Evolutionary conservation across 805 yeast genomes (phyloP).

Genomic region (Candida michaelii): DNA sequence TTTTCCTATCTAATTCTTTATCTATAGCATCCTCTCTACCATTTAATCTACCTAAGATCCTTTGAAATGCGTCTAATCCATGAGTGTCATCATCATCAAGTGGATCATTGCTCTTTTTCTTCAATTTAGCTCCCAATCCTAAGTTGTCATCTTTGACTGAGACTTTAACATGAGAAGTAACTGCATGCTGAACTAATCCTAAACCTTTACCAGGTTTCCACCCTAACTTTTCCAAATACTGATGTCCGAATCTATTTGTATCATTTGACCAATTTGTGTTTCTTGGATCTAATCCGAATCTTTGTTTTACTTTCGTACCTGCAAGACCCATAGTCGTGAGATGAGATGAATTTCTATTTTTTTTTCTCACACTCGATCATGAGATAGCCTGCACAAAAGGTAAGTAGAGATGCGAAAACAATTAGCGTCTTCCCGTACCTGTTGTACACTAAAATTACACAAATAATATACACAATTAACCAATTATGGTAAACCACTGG

Average conservation of each 20-base stretch:
- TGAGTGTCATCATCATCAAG: conserved; percentile 81
- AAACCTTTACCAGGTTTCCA: conserved; percentile 93
- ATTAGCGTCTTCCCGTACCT: background rate
- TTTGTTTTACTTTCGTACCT: conserved; percentile 74
- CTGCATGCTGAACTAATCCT: conserved; percentile 66
- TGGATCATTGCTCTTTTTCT: conserved; percentile 60
- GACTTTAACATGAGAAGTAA: conserved; percentile 82
- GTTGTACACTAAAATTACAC: background rate
- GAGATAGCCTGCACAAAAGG: too few species aligned
- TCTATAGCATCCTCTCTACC: conserved; percentile 73
- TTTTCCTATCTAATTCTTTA: conserved; percentile 65
- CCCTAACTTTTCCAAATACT: conserved; percentile 77
- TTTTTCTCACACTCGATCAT: background rate
- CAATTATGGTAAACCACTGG: conserved; percentile 42
- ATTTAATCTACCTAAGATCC: conserved; percentile 83
- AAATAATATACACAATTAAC: background rate
- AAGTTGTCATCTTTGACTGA: conserved; percentile 74
- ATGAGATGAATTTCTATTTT: conserved; percentile 14
- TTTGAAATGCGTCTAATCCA: conserved; percentile 90
- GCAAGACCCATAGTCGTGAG: conserved; percentile 69
- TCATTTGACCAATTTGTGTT: conserved; percentile 94
- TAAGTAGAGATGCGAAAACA: too few species aligned
- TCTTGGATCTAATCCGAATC: conserved; percentile 90
- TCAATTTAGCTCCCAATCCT: conserved; percentile 87
- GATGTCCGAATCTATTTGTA: conserved; percentile 80